These are phyloP conservation scores for Thermomucor indicae-seudaticae DNA, from an alignment of 371 early-diverging fungal genomes.

Conservation along the genomic window DNA sequence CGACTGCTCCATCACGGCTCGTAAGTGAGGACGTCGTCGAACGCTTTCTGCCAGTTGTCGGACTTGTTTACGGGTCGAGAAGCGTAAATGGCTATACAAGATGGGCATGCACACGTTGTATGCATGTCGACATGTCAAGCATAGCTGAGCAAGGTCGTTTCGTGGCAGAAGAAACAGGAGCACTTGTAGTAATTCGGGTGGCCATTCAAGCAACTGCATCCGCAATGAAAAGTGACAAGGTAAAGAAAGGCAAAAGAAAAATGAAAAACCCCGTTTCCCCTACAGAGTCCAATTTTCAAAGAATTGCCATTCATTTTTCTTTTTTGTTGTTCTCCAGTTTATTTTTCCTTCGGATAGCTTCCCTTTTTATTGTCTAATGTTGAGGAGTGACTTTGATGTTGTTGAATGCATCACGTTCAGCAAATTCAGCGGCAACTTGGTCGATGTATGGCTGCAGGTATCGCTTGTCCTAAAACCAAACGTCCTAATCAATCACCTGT, in stretches of 20 bases:
- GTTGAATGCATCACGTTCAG: conserved; percentile 76
- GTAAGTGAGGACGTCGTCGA: conserved; percentile 8
- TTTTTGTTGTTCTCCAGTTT: not conserved
- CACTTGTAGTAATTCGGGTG: conserved; percentile 25
- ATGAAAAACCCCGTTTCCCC: no score
- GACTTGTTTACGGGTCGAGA: conserved; percentile 26
- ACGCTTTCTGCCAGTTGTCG: conserved; percentile 29
- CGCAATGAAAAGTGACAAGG: not conserved
- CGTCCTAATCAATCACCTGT: not conserved
- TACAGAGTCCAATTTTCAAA: no score
- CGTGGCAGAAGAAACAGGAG: conserved; percentile 18
- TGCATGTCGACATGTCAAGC: conserved; percentile 22
- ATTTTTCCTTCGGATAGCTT: not conserved
- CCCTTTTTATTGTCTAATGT: conserved; percentile 14
- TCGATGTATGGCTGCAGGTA: conserved; percentile 87
- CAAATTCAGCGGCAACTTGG: conserved; percentile 79
- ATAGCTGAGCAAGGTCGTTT: conserved; percentile 23
- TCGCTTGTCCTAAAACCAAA: conserved; percentile 38
- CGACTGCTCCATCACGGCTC: conserved; percentile 9
- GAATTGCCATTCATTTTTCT: no score
- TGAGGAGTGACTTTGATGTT: conserved; percentile 50
- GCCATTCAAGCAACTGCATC: conserved; percentile 15
- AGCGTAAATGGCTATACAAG: conserved; percentile 32
- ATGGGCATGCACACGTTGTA: conserved; percentile 27
- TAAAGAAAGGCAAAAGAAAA: not conserved